Evolutionary conservation across 1,284 basidiomycete genomes (phyloP).

Genomic region (Hortiboletus rubellus): DNA sequence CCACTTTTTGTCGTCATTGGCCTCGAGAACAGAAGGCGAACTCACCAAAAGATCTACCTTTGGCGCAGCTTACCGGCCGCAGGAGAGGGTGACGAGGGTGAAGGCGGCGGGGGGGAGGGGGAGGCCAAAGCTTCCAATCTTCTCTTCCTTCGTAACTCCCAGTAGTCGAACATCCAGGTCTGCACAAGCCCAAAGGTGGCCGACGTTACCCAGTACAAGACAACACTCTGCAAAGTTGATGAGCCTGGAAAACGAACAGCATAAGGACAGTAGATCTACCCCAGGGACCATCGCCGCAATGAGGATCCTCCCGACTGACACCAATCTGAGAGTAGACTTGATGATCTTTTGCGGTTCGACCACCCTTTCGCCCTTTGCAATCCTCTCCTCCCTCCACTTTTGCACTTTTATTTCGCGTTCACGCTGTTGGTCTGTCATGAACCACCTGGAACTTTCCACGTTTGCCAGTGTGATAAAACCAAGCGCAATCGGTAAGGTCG

Average conservation of each 20-base stretch:
- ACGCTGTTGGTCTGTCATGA: conserved; percentile 56
- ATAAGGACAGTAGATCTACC: conserved; percentile 44
- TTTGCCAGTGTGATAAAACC: conserved; percentile 76
- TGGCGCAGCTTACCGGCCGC: conserved; percentile 1
- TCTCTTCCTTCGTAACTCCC: conserved; percentile 49
- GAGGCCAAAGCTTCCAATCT: conserved; percentile 17
- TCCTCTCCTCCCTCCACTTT: conserved; percentile 46
- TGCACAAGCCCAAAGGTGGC: conserved; percentile 79
- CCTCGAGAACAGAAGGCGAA: conserved; percentile 19
- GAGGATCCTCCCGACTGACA: conserved; percentile 73
- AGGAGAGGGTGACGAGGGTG: conserved; percentile 4
- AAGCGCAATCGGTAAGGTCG: conserved; percentile 66
- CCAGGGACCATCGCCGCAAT: conserved; percentile 78
- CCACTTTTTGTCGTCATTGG: conserved; percentile 72
- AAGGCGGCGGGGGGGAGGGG: background rate
- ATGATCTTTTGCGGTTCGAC: conserved; percentile 57
- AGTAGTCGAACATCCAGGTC: conserved; percentile 73
- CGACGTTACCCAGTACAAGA: conserved; percentile 84
- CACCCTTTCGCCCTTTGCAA: conserved; percentile 44
- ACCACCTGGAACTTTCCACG: conserved; percentile 73
- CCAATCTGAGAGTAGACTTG: conserved; percentile 58
- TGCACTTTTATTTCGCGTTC: conserved; percentile 41
- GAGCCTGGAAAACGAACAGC: conserved; percentile 3
- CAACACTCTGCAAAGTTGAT: conserved; percentile 56
- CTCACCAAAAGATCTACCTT: conserved; percentile 21